phyloP scores from a whole-genome alignment of 768 basidiomycete species.

The Dioszegia aurantiaca region DNA sequence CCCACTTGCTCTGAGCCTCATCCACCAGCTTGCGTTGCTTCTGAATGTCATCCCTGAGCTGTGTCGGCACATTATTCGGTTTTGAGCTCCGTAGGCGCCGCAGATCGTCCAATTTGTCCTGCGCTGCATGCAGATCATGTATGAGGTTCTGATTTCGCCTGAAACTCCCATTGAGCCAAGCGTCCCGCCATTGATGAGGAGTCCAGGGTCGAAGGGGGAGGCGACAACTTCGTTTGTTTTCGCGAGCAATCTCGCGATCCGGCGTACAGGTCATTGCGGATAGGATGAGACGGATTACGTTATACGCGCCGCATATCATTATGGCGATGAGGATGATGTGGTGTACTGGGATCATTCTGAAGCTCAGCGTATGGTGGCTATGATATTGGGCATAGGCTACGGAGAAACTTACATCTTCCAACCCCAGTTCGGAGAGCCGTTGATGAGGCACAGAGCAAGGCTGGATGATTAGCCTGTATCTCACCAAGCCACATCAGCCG shows the following conservation, averaged over 20 bases:
- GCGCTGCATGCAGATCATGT: too few relatives aligned
- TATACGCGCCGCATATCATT: conserved; percentile 34
- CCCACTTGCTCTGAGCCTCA: not conserved
- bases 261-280: conserved; percentile 11
- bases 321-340: conserved; percentile 29
- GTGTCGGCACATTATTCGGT: too few relatives aligned
- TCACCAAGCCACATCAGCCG: not conserved
- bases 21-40: too few relatives aligned
- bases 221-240: conserved; percentile 23
- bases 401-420: conserved; percentile 7
- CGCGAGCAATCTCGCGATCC: conserved; percentile 8
- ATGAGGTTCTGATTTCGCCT: not conserved
- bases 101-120: too few relatives aligned
- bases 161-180: conserved; percentile 8
- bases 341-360: conserved; percentile 13
- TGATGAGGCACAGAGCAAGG: not conserved
- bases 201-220: conserved; percentile 34
- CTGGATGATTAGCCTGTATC: not conserved
- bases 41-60: too few relatives aligned
- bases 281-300: conserved; percentile 27
- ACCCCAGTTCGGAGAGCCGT: conserved; percentile 7
- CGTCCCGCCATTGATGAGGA: conserved; percentile 22
- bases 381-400: too few relatives aligned
- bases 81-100: too few relatives aligned
- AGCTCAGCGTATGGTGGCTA: not conserved